Evolutionary conservation across 2,329 filamentous ascomycete genomes (phyloP).

Genomic region (Paecilomyces variotii): DNA sequence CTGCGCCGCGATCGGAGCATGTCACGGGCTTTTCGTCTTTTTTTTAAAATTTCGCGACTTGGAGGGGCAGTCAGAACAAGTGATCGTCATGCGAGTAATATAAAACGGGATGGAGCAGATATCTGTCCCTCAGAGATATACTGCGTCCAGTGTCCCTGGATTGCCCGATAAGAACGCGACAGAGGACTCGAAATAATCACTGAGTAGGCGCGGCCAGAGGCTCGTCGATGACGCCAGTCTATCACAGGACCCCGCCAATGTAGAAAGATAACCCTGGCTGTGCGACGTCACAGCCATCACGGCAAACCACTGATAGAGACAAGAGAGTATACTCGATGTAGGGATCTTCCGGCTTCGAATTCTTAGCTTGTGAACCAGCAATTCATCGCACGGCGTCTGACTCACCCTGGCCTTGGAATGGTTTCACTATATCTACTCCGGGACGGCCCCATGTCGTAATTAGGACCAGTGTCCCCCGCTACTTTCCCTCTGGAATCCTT

Average conservation of each 20-base stretch:
- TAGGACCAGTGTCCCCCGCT: neutral
- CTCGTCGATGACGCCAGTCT: neutral
- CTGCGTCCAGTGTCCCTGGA: neutral
- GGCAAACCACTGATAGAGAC: neutral
- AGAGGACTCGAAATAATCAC: neutral
- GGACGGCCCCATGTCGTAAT: neutral
- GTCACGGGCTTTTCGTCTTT: neutral
- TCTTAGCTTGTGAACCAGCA: neutral
- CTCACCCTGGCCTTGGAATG: neutral
- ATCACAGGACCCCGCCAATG: neutral
- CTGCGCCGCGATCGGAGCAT: constrained; percentile 5
- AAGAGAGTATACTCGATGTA: neutral
- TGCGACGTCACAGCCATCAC: neutral
- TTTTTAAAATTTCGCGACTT: neutral
- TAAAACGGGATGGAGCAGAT: neutral
- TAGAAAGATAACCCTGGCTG: neutral
- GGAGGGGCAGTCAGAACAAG: neutral
- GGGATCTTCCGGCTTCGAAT: neutral
- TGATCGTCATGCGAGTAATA: neutral
- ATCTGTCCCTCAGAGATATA: neutral
- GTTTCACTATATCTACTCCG: neutral
- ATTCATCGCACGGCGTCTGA: neutral
- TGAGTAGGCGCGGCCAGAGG: neutral
- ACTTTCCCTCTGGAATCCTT: neutral
- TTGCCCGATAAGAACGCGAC: too few species aligned